Conservation (phyloP, 257 asterid genomes). For the Petrea volubilis region DNA sequence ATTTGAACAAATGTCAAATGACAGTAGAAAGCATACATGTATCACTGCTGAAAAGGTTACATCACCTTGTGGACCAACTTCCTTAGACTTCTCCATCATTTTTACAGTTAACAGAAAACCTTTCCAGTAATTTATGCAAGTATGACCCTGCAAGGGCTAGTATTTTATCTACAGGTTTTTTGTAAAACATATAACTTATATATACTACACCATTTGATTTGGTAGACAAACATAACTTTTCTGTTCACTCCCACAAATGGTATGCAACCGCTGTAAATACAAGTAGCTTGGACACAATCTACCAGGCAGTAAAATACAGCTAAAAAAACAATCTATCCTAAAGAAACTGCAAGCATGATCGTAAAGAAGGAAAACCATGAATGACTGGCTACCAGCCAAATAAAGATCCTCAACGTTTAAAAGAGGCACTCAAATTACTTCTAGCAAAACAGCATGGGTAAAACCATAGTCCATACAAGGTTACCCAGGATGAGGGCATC, state of each 20-base stretch:
- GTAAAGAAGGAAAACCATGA: neutral
- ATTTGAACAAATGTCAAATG: constrained; percentile 1
- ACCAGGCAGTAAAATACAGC: too few relatives aligned
- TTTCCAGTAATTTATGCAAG: constrained; percentile 14
- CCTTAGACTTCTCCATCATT: constrained; percentile 12
- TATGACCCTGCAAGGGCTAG: neutral
- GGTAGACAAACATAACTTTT: constrained; percentile 2
- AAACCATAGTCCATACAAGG: too few relatives aligned
- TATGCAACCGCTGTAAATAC: too few relatives aligned
- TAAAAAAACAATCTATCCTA: neutral
- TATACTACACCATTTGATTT: constrained; percentile 7
- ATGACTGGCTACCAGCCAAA: neutral
- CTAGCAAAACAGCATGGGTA: too few relatives aligned
- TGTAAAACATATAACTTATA: neutral
- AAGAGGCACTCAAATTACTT: neutral
- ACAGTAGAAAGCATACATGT: constrained; percentile 10
- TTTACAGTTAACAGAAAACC: neutral
- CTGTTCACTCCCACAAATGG: neutral
- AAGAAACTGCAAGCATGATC: neutral
- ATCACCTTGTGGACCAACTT: constrained; percentile 7
- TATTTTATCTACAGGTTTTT: neutral
- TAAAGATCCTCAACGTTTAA: neutral
- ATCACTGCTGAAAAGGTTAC: constrained; percentile 12
- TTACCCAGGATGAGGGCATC: too few relatives aligned
- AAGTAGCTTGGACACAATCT: too few relatives aligned